Evolutionary conservation across 306 rosid genomes (phyloP).

Genomic region (Abrus pulchellus): DNA sequence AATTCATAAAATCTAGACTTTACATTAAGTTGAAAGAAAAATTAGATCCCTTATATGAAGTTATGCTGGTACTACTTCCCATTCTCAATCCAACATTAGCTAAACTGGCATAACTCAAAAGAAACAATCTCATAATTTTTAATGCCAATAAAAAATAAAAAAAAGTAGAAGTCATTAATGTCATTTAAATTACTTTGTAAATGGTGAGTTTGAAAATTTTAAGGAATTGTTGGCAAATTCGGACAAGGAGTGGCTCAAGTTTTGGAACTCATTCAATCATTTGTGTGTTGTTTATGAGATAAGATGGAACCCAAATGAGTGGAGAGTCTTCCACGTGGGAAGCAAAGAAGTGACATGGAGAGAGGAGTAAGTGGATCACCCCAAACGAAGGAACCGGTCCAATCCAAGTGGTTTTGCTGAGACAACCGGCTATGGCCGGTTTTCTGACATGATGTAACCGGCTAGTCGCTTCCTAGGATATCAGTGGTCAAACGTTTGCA

Average conservation of each 20-base stretch:
- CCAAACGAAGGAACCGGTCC: conserved; percentile 65
- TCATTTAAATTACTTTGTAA: neutral
- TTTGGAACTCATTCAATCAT: conserved; percentile 40
- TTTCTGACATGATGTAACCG: conserved; percentile 44
- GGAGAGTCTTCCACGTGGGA: conserved; percentile 72
- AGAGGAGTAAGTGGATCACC: conserved; percentile 69
- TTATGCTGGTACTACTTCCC: too few species aligned
- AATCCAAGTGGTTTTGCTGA: conserved; percentile 53
- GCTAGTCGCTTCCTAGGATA: conserved; percentile 44
- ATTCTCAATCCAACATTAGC: neutral
- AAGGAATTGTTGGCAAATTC: neutral
- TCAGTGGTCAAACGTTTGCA: conserved; percentile 60
- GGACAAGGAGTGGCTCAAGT: conserved; percentile 5
- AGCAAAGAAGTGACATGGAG: conserved; percentile 43
- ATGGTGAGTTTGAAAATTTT: neutral
- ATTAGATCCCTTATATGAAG: neutral
- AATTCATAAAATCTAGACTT: neutral
- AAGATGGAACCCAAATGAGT: conserved; percentile 53
- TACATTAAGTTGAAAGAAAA: neutral
- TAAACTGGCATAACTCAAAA: neutral
- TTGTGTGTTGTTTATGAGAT: conserved; percentile 49
- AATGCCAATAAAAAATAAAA: neutral
- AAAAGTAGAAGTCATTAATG: neutral
- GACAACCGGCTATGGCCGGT: conserved; percentile 58
- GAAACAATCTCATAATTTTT: neutral